These are phyloP conservation scores for Brettanomyces nanus DNA, from an alignment of 805 yeast genomes.

Conservation along the genomic window DNA sequence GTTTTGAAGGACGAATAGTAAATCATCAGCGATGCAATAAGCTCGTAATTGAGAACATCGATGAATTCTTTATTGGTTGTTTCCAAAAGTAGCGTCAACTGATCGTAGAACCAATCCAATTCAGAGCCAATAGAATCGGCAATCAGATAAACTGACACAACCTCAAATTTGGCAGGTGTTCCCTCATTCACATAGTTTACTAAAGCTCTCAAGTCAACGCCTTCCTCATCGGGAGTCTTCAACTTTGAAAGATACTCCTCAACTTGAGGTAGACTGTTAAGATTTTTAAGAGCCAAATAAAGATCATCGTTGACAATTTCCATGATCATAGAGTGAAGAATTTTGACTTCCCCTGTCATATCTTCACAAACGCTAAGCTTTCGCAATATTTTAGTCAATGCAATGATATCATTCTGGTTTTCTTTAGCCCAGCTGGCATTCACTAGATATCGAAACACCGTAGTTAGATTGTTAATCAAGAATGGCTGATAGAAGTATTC, in stretches of 20 bases:
- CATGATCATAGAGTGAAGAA: slow-evolving; percentile 12
- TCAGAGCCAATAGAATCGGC: slow-evolving; percentile 9
- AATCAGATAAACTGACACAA: slow-evolving; percentile 11
- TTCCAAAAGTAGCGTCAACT: slow-evolving; percentile 10
- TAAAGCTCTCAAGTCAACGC: slow-evolving; percentile 4
- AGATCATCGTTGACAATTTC: slow-evolving; percentile 13
- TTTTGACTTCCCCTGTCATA: slow-evolving; percentile 14
- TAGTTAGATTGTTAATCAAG: slow-evolving; percentile 47
- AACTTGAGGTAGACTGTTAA: slow-evolving; percentile 5
- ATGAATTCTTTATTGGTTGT: slow-evolving; percentile 1
- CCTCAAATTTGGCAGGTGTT: slow-evolving; percentile 14
- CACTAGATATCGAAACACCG: slow-evolving; percentile 28
- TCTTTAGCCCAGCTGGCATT: slow-evolving; percentile 13
- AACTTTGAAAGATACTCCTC: slow-evolving; percentile 10
- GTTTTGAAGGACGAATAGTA: slow-evolving; percentile 17
- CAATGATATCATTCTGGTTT: slow-evolving; percentile 4
- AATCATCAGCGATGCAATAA: slow-evolving; percentile 17
- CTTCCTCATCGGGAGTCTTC: slow-evolving; percentile 2
- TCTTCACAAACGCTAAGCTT: slow-evolving; percentile 13
- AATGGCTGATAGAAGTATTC: slow-evolving; percentile 84
- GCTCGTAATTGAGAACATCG: slow-evolving; percentile 15
- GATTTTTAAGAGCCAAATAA: slow-evolving; percentile 3
- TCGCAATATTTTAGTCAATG: slow-evolving; percentile 13
- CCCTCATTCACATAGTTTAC: slow-evolving; percentile 10
- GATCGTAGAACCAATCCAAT: slow-evolving; percentile 19